Base-by-base conservation (phyloP, 139 green algal species). In the Micractinium sp. region DNA sequence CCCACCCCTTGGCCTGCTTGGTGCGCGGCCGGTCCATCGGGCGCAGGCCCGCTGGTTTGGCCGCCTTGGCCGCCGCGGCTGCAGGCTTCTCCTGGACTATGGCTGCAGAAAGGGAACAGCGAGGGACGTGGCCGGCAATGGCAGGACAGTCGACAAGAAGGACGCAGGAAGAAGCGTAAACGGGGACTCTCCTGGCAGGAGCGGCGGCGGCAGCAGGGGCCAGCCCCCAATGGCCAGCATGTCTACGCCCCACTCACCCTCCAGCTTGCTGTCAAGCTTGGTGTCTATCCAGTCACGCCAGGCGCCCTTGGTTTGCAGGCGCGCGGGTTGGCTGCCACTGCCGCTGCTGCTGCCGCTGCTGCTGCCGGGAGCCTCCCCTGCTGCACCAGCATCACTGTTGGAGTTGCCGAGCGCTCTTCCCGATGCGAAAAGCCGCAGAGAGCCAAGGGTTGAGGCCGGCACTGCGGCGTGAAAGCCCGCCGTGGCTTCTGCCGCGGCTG, bases 281-380 rank as follows among this genome's bases (percentile, higher is more conserved):
- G 67, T 74, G 35, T 92, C 89, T 0, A 89, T 71, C 89, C 89
- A 92, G 29, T 79, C 27, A 20, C 89, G 89, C 89, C 89, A 92
- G 20, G 47, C 47, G 47, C 79, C 60, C 82, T 90, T 90, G 69
- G 36, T 83, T 73, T 90, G 87, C 41, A 69, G 19, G 53, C 66
- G 41, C 16, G 1, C 31, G 29, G 56, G 20, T 25, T 25, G 63
- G 78, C 41, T 38, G 3, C 41, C 78, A 7, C 39, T n/a, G 82
- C 87, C 35, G n/a, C 66, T 88, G 80, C 84, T 53, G 77, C 39
- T 20, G 31, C 22, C 67, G 25, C 69, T 13, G 7, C 39, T 29
- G 63, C 27, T 61, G 18, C 23, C 56, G 53, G 19, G 38, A 63
- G 63, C 36, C 63, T 71, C 63, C 20, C 22, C 63, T 71, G 63